Conservation (phyloP, 805 yeast species). For the Candida mattraensis region DNA sequence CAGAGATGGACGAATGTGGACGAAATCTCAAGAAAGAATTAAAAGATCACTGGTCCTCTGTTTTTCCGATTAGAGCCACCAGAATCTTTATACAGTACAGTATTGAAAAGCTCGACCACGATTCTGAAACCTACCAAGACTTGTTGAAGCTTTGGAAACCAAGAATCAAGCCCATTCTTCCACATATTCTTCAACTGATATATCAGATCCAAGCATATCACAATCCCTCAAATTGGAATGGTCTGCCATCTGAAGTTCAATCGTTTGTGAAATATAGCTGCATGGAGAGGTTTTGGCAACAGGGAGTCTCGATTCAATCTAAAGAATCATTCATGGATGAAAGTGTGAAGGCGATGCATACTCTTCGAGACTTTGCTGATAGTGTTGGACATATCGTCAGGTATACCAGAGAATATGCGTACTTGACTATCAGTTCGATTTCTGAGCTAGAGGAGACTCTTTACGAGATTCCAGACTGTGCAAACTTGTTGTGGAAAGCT, state of each 20-base stretch:
- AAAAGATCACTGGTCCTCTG: slow-evolving; percentile 88
- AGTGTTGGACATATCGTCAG: slow-evolving; percentile 94
- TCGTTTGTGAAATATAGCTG: slow-evolving; percentile 88
- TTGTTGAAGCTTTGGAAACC: slow-evolving; percentile 87
- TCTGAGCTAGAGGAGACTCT: slow-evolving; percentile 87
- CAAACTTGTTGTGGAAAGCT: slow-evolving; percentile 75
- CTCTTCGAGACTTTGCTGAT: slow-evolving; percentile 95
- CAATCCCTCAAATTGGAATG: slow-evolving; percentile 89
- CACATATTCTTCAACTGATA: slow-evolving; percentile 82
- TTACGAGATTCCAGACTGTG: slow-evolving; percentile 82
- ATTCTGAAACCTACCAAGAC: slow-evolving; percentile 68
- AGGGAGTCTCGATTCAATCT: slow-evolving; percentile 92
- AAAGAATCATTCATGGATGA: slow-evolving; percentile 94
- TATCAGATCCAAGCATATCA: slow-evolving; percentile 93
- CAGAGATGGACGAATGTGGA: slow-evolving; percentile 91
- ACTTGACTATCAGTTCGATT: slow-evolving; percentile 84
- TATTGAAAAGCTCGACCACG: slow-evolving; percentile 84
- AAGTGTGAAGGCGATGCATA: slow-evolving; percentile 88
- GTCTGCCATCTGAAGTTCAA: slow-evolving; percentile 85
- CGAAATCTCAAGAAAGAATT: slow-evolving; percentile 69
- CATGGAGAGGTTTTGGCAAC: slow-evolving; percentile 97
- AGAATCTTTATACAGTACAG: slow-evolving; percentile 93
- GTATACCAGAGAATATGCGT: slow-evolving; percentile 94
- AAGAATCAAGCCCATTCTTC: slow-evolving; percentile 85
- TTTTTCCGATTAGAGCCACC: slow-evolving; percentile 95